Evolutionary conservation across 1,139 yeast genomes (phyloP).

Genomic region (Debaryomycetaceae sp.): DNA sequence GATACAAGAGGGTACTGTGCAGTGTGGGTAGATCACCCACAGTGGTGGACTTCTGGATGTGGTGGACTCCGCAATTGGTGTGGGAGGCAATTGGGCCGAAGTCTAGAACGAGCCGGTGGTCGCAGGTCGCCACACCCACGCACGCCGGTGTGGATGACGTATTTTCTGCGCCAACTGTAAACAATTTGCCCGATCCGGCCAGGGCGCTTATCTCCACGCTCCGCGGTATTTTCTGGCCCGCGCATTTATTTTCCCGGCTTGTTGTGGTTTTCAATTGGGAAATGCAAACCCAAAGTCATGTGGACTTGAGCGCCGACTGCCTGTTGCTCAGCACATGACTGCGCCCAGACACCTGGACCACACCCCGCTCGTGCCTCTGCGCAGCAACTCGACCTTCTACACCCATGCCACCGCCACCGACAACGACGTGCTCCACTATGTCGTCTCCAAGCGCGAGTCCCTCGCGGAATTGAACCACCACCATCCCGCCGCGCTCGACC

Average conservation of each 20-base stretch:
- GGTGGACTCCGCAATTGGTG: background rate
- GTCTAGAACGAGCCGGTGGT: too few relatives aligned
- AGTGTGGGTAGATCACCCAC: background rate
- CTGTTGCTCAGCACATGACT: too few relatives aligned
- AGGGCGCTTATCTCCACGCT: too few relatives aligned
- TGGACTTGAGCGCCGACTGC: too few relatives aligned
- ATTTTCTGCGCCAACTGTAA: too few relatives aligned
- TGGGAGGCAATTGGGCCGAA: background rate
- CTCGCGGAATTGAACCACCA: constrained; percentile 17
- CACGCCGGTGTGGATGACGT: too few relatives aligned
- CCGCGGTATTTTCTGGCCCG: too few relatives aligned
- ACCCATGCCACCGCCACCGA: constrained; percentile 10
- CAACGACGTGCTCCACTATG: constrained; percentile 26
- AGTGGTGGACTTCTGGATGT: background rate
- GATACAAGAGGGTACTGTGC: too few relatives aligned
- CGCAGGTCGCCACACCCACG: too few relatives aligned
- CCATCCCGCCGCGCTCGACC: constrained; percentile 5
- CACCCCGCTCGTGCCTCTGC: background rate
- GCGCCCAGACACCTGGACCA: constrained; percentile 1
- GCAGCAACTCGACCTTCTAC: constrained; percentile 6
- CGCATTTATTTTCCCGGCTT: too few relatives aligned
- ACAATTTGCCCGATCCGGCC: too few relatives aligned
- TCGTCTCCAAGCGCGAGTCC: constrained; percentile 29
- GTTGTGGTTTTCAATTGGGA: too few relatives aligned
- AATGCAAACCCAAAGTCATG: constrained; percentile 1